phyloP scores from a whole-genome alignment of 2,329 filamentous ascomycete genomes.

The Tolypocladium amazonense region DNA sequence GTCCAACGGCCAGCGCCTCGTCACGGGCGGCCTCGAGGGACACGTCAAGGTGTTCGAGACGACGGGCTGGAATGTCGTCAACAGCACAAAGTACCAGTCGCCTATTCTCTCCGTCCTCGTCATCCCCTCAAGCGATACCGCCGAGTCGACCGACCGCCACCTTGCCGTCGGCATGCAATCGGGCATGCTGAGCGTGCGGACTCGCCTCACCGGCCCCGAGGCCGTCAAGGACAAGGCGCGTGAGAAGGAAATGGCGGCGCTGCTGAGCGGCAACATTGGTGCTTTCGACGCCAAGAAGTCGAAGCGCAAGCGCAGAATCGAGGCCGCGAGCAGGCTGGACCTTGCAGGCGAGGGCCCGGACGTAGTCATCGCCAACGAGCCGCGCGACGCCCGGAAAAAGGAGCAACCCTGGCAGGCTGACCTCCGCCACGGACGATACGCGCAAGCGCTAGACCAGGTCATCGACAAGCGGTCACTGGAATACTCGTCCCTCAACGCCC shows the following conservation, averaged over 20 bases:
- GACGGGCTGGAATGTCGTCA: slow-evolving; percentile 90
- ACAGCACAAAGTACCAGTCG: slow-evolving; percentile 83
- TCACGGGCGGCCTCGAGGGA: slow-evolving; percentile 85
- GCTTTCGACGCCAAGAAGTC: slow-evolving; percentile 62
- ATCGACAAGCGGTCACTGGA: slow-evolving; percentile 43
- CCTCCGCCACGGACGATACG: slow-evolving; percentile 69
- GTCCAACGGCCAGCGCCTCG: slow-evolving; percentile 67
- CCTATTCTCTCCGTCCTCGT: slow-evolving; percentile 80
- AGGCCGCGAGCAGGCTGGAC: slow-evolving; percentile 51
- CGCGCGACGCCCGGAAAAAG: slow-evolving; percentile 38
- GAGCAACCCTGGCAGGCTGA: slow-evolving; percentile 71
- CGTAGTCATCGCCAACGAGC: slow-evolving; percentile 74
- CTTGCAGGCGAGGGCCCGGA: slow-evolving; percentile 77
- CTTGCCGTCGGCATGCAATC: slow-evolving; percentile 92
- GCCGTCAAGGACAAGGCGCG: slow-evolving; percentile 66
- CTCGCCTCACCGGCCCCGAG: slow-evolving; percentile 74
- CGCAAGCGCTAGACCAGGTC: slow-evolving; percentile 67
- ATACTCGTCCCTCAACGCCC: slow-evolving; percentile 48
- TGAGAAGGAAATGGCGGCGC: slow-evolving; percentile 74
- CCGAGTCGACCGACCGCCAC: slow-evolving; percentile 68
- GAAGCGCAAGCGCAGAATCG: slow-evolving; percentile 51
- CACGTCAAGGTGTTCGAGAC: slow-evolving; percentile 98
- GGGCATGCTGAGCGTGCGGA: slow-evolving; percentile 82
- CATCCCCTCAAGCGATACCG: slow-evolving; percentile 33
- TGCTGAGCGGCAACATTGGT: slow-evolving; percentile 68